phyloP scores from a whole-genome alignment of 2,329 filamentous ascomycete genomes.

The Rhinocladiella similis region DNA sequence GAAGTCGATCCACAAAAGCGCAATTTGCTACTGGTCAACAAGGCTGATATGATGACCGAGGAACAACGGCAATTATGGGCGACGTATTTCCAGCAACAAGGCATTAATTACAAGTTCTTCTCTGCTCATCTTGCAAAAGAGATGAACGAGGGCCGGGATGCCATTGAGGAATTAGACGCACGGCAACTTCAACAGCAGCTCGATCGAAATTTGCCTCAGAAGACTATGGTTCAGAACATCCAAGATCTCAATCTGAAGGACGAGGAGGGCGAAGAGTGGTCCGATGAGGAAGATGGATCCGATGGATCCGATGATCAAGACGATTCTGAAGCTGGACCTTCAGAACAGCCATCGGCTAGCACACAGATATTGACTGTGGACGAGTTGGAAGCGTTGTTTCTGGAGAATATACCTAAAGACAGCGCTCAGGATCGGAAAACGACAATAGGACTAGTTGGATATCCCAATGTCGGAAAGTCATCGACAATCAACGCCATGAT shows the following conservation, averaged over 20 bases:
- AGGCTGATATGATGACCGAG: constrained; percentile 97
- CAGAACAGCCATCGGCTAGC: constrained; percentile 29
- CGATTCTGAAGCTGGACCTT: constrained; percentile 33
- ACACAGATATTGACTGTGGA: constrained; percentile 88
- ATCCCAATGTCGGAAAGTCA: constrained; percentile 98
- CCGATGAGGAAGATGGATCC: constrained; percentile 42
- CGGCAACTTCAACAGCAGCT: constrained; percentile 25
- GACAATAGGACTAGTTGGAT: constrained; percentile 90
- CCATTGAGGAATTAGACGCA: constrained; percentile 52
- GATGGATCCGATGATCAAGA: constrained; percentile 46
- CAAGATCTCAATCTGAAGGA: constrained; percentile 28
- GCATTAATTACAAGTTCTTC: constrained; percentile 93
- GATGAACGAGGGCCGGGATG: constrained; percentile 70
- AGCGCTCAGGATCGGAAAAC: constrained; percentile 64
- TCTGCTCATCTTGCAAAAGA: constrained; percentile 91
- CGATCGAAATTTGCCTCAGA: constrained; percentile 21
- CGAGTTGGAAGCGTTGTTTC: constrained; percentile 85
- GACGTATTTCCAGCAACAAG: constrained; percentile 74
- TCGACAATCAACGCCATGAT: constrained; percentile 99
- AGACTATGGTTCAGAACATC: constrained; percentile 22
- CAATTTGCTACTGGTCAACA: constrained; percentile 93
- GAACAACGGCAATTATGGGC: constrained; percentile 84
- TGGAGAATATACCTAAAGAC: constrained; percentile 66
- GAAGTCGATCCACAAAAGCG: constrained; percentile 84
- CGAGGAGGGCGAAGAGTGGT: constrained; percentile 31